These are phyloP conservation scores for Neospora caninum DNA, from an alignment of 169 alveolate species.

Conservation along the genomic window DNA sequence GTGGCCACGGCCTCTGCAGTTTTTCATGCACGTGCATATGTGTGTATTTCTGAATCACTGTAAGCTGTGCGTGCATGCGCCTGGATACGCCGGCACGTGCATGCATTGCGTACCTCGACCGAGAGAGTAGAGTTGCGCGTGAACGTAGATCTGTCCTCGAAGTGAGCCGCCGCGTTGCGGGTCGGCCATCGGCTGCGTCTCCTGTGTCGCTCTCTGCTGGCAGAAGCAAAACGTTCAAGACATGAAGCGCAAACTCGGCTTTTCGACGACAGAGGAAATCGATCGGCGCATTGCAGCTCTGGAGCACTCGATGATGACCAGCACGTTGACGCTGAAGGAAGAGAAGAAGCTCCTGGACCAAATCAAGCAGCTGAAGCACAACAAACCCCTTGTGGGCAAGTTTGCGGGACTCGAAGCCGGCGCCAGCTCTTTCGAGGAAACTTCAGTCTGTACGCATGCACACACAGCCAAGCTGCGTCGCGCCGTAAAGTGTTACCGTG, in stretches of 20 bases:
- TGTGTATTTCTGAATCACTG: too few species aligned
- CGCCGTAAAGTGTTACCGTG: too few species aligned
- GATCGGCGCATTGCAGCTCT: slow-evolving; percentile 55
- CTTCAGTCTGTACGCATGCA: slow-evolving; percentile 56
- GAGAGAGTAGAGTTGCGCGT: too few species aligned
- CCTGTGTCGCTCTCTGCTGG: neutral
- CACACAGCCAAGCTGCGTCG: too few species aligned
- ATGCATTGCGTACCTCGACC: too few species aligned
- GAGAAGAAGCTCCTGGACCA: slow-evolving; percentile 65
- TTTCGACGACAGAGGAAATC: slow-evolving; percentile 52
- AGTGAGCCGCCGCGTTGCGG: neutral
- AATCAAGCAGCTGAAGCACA: slow-evolving; percentile 58
- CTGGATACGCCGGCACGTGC: too few species aligned
- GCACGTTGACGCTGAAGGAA: slow-evolving; percentile 59
- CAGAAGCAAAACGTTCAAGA: slow-evolving; percentile 64
- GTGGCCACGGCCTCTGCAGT: too few species aligned
- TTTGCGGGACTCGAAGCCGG: slow-evolving; percentile 48
- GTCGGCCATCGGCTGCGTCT: too few species aligned
- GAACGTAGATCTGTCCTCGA: too few species aligned
- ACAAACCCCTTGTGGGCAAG: slow-evolving; percentile 61
- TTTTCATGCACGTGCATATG: too few species aligned
- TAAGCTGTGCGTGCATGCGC: too few species aligned
- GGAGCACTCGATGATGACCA: slow-evolving; percentile 60
- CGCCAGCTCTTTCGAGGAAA: slow-evolving; percentile 58
- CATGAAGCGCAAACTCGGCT: slow-evolving; percentile 62